Conservation (phyloP, 257 asterid genomes). For the Ilex asprella region DNA sequence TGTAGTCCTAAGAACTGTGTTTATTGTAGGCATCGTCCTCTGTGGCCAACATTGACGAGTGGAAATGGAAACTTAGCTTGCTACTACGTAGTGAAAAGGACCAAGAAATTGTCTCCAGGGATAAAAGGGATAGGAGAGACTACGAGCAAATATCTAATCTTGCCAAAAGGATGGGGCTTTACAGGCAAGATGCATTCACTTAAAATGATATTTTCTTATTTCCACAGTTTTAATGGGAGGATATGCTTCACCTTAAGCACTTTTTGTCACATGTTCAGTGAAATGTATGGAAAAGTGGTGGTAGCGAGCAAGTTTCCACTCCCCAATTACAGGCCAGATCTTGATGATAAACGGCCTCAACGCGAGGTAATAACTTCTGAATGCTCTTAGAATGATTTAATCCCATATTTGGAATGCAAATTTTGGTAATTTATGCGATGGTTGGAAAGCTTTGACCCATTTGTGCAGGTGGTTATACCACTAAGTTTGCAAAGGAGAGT, state of each 20-base stretch:
- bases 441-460: conserved; percentile 16
- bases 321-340: conserved; percentile 91
- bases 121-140: conserved; percentile 88
- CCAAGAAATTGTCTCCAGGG: conserved; percentile 79
- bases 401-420: conserved; percentile 1
- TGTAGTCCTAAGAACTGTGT: not conserved
- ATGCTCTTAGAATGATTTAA: conserved; percentile 5
- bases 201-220: not conserved
- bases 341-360: conserved; percentile 95
- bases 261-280: conserved; percentile 41
- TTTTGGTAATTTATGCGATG: conserved; percentile 7
- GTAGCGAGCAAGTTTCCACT: conserved; percentile 92
- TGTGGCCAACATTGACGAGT: conserved; percentile 93
- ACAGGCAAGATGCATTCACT: conserved; percentile 42
- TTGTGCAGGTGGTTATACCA: conserved; percentile 76
- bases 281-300: conserved; percentile 76
- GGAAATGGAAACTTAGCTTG: conserved; percentile 98
- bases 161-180: conserved; percentile 88
- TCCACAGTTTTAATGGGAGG: not conserved
- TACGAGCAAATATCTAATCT: conserved; percentile 87
- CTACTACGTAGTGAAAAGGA: conserved; percentile 61
- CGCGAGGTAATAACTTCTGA: conserved; percentile 57
- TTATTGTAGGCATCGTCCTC: conserved; percentile 78
- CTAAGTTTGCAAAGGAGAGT: conserved; percentile 96
- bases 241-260: conserved; percentile 4